Evolutionary conservation across 371 early-diverging fungal species (phyloP).

Genomic region (Apophysomyces elegans): DNA sequence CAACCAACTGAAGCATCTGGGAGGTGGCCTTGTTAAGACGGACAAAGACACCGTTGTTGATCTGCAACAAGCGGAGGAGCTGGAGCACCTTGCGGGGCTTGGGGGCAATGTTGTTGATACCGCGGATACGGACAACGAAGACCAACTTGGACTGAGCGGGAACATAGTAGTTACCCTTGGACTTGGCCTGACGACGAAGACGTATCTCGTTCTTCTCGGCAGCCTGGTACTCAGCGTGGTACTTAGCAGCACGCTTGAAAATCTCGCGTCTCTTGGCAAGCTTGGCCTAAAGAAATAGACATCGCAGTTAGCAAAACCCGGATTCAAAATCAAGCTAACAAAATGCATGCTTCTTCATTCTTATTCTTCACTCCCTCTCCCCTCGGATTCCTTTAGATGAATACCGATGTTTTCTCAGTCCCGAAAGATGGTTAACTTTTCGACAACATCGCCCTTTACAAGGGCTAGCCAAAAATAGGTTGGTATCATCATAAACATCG

Average conservation of each 20-base stretch:
- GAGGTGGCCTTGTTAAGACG: constrained; percentile 98
- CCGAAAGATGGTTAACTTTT: constrained; percentile 76
- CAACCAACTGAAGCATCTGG: constrained; percentile 98
- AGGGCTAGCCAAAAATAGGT: constrained; percentile 36
- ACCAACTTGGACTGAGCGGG: constrained; percentile 97
- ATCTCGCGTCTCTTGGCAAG: constrained; percentile 88
- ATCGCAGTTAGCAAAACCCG: neutral
- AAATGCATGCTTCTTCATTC: neutral
- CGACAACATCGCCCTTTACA: constrained; percentile 51
- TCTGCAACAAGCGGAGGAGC: constrained; percentile 97
- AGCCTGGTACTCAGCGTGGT: constrained; percentile 93
- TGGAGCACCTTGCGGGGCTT: constrained; percentile 99
- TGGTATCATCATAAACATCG: constrained; percentile 27
- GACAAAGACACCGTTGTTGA: constrained; percentile 99
- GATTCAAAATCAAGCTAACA: neutral
- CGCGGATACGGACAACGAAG: constrained; percentile 97
- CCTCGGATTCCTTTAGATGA: neutral
- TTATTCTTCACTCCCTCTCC: neutral
- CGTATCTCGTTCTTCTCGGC: constrained; percentile 89
- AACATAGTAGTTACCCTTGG: constrained; percentile 92
- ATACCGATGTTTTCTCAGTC: constrained; percentile 50
- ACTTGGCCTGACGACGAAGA: constrained; percentile 92
- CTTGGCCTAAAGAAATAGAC: constrained; percentile 64
- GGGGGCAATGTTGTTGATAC: constrained; percentile 98
- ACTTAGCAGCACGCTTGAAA: constrained; percentile 98